Base-by-base conservation (phyloP, 139 green algal genomes). In the Tetratostichococcus sp. region DNA sequence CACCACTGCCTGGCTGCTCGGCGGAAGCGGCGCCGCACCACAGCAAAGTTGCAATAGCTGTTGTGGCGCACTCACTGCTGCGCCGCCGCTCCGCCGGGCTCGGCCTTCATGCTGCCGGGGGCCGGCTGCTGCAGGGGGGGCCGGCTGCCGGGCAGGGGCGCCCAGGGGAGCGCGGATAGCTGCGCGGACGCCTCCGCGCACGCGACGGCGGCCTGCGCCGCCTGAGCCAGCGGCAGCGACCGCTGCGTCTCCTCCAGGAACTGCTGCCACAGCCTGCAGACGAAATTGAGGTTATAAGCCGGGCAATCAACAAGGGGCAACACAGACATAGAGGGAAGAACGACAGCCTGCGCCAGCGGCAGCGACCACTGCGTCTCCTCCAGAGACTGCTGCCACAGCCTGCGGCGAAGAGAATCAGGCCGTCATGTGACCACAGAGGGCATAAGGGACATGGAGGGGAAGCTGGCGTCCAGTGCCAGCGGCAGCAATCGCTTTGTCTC, bases 191-290 rank as follows among this genome's bases (percentile, higher is more conserved):
- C 66, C 22, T 75, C 71, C 30, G 43, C 43, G 22, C 69, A 14
- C 1, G 43, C 30, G 43, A 68, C 69, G 28, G 66, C 71, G 3
- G 71, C 71, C 43, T 43, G 26, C 21, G 71, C 71, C 25, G 66
- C 34, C 71, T 69, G 71, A 26, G 30, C 34, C 59, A 70, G 33
- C 25, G 72, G 19, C 72, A 76, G 72, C n/a, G 30, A 28, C 31
- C 59, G 57, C 72, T 76, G 50, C 33, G 72, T 70, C 57, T 70
- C 30, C 72, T 76, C 72, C 72, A 76, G 58, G 19, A 76, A 70
- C 25, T 70, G 58, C 72, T 76, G 50, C 72, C 58, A 76, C 58
- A 76, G 30, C 50, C 50, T 62, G 50, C 50, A 26, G 8, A 50
- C 8, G 39, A 8, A 50, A 14, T 50, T 8, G 8, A 22, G 39